Evolutionary conservation across 108 stramenopile species (phyloP), one percentile per base, ranked within the genome.

Genomic region (Nitzschia putrida): DNA sequence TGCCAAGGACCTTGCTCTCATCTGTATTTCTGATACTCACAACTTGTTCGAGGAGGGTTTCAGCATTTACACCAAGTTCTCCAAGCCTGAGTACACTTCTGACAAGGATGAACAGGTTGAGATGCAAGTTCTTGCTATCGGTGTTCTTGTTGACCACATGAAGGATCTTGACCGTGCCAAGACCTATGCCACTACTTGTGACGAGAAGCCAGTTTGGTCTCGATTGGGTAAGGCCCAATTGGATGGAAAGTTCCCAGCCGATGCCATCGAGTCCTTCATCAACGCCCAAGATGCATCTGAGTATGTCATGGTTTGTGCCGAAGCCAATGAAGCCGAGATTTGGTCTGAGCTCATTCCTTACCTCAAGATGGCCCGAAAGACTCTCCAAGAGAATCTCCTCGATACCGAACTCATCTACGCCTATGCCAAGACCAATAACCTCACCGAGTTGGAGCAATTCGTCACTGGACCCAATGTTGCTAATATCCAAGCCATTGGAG

Each of bases 331-430:
- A 64, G 94, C 92, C 22, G 98, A 94, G 67, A 89, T 91, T 50
- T 98, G 91, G 85, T 72, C 83, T 44, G 94, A 97, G 70, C 90
- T 99, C 68, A 97, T 98, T 65, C 92, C 94, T 21, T 99, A 83
- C 83, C 86, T 99, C 54, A 93, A 95, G 78, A 99, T 99, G 99
- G 99, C 98, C n/a, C 89, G 99, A 37, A 91, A 95, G 76, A 81
- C 85, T 44, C 79, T 98, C 76, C 98, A 99, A 84, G 99, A 98
- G 82, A 94, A 97, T 78, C 71, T 95, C 47, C 77, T 99, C 58
- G 99, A 99, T 85, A 98, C 96, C 41, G 97, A 98, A 84, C 92
- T 99, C 59, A 98, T 98, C 80, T 99, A 98, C 73, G 86, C 97
- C 0, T 91, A 89, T 57, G 97, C 99, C 75, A 95, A 97, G 85